phyloP scores from a whole-genome alignment of 2,329 filamentous ascomycete genomes.

The Tolypocladium amazonense region DNA sequence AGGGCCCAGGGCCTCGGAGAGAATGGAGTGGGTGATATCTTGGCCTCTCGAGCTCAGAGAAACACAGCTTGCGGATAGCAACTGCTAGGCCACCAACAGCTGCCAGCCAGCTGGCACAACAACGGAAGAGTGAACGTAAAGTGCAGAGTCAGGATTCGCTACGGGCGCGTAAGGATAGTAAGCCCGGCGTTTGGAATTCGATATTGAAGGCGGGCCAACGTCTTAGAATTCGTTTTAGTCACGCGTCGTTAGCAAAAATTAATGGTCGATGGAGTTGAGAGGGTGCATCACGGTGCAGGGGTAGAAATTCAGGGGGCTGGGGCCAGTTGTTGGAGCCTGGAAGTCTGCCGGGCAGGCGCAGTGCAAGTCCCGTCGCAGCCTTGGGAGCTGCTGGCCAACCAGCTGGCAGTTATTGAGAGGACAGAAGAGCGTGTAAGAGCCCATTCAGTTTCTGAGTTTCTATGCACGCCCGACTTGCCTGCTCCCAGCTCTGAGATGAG shows the following conservation, averaged over 20 bases:
- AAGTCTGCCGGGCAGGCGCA: not conserved
- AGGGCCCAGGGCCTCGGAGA: not conserved
- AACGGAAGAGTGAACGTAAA: not conserved
- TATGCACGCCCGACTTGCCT: too few species aligned
- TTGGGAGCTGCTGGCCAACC: not conserved
- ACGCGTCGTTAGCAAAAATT: constrained; percentile 16
- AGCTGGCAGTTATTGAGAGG: not conserved
- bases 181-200: not conserved
- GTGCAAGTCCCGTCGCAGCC: not conserved
- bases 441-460: not conserved
- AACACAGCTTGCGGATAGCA: not conserved
- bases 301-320: constrained; percentile 15
- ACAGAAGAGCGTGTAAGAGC: not conserved
- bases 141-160: not conserved
- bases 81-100: not conserved
- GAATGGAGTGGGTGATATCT: not conserved
- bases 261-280: constrained; percentile 18
- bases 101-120: not conserved
- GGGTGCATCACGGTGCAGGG: not conserved
- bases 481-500: too few species aligned
- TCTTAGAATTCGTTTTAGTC: not conserved
- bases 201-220: not conserved
- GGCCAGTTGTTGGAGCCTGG: constrained; percentile 2
- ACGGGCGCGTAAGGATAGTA: not conserved
- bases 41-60: not conserved